Evolutionary conservation across 2,329 filamentous ascomycete genomes (phyloP).

Genomic region (Cladosporium sp.): DNA sequence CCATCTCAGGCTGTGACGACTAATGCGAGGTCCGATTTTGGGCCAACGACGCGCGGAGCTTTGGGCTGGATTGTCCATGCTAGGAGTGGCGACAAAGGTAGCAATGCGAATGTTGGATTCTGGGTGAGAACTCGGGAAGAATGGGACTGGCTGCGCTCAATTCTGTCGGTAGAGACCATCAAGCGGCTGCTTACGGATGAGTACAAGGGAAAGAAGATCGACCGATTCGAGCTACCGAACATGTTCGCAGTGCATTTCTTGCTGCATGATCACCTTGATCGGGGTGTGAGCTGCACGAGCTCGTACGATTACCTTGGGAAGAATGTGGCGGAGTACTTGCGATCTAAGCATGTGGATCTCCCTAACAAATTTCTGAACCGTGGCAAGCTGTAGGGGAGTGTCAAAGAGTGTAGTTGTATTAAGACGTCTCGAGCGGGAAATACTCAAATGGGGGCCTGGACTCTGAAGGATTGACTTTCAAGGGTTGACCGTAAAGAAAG

Average conservation of each 20-base stretch:
- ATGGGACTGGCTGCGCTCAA: conserved; percentile 28
- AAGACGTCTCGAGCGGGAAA: too few species aligned
- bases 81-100: conserved; percentile 30
- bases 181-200: conserved; percentile 28
- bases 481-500: too few species aligned
- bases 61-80: conserved; percentile 34
- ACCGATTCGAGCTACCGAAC: conserved; percentile 30
- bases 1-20: conserved; percentile 25
- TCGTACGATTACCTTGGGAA: conserved; percentile 29
- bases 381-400: conserved; percentile 21
- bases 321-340: conserved; percentile 29
- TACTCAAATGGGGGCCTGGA: too few species aligned
- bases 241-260: conserved; percentile 30
- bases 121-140: conserved; percentile 37
- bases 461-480: too few species aligned
- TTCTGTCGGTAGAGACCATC: conserved; percentile 24
- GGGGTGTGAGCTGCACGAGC: conserved; percentile 28
- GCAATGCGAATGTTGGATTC: conserved; percentile 31
- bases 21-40: conserved; percentile 22
- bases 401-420: too few species aligned
- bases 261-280: conserved; percentile 29
- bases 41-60: conserved; percentile 31
- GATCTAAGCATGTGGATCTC: conserved; percentile 26
- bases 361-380: conserved; percentile 27
- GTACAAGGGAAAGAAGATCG: conserved; percentile 30